Evolutionary conservation across 2,329 filamentous ascomycete species (phyloP).

Genomic region (Trichoderma oligosporum): DNA sequence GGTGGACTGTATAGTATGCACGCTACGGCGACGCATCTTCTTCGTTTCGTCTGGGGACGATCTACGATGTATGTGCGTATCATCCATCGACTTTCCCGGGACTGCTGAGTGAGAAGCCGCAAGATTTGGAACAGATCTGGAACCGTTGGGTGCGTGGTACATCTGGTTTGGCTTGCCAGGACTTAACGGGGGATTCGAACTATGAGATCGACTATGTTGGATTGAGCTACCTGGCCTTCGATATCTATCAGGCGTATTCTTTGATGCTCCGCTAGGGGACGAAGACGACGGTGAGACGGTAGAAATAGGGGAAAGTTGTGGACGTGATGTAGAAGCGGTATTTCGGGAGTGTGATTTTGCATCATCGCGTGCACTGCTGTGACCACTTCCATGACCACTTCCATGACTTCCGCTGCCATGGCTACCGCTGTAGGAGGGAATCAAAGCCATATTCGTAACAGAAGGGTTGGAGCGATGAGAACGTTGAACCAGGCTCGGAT

Average conservation of each 20-base stretch:
- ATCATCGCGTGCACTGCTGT: conserved; percentile 51
- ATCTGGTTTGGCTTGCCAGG: conserved; percentile 30
- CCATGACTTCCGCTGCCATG: conserved; percentile 23
- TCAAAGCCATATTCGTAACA: conserved; percentile 40
- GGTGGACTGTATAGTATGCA: conserved; percentile 58
- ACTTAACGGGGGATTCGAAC: conserved; percentile 26
- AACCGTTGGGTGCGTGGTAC: conserved; percentile 29
- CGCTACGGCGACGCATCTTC: conserved; percentile 76
- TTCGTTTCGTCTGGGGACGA: conserved; percentile 63
- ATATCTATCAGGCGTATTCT: conserved; percentile 70
- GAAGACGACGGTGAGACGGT: conserved; percentile 48
- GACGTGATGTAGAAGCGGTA: conserved; percentile 38
- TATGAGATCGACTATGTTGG: conserved; percentile 39
- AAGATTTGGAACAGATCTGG: conserved; percentile 39
- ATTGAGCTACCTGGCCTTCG: conserved; percentile 54
- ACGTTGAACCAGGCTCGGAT: conserved; percentile 25
- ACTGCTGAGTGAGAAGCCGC: conserved; percentile 43
- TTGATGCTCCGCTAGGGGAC: conserved; percentile 36
- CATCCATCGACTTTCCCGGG: conserved; percentile 58
- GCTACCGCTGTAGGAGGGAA: conserved; percentile 34
- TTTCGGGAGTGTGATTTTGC: conserved; percentile 42
- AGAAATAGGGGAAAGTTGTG: conserved; percentile 41
- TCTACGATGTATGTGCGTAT: conserved; percentile 60
- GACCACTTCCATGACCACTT: conserved; percentile 31
- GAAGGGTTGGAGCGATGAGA: conserved; percentile 36